Conservation (phyloP, 2,329 filamentous ascomycete genomes). For the Fusarium miscanthi region DNA sequence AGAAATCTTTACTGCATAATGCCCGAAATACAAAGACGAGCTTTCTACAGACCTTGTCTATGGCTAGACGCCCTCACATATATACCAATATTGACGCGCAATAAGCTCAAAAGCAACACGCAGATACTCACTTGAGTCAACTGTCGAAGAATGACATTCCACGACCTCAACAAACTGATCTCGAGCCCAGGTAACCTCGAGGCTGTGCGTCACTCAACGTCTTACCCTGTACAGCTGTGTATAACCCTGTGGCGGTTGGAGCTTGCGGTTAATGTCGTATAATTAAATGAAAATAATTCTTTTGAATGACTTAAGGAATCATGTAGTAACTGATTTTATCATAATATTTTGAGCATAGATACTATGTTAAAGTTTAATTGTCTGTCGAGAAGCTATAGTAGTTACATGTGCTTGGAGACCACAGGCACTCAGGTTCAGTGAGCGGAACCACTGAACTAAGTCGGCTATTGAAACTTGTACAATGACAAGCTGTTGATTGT, state of each 20-base stretch:
- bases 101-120: background rate
- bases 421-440: rapidly evolving
- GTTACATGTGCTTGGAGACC: rapidly evolving
- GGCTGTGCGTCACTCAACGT: too few species aligned
- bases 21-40: background rate
- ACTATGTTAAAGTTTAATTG: background rate
- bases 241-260: background rate
- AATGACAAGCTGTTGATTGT: background rate
- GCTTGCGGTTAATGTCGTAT: background rate
- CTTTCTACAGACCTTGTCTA: background rate
- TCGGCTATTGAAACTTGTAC: background rate
- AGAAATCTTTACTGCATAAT: rapidly evolving
- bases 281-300: rapidly evolving
- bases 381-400: too few species aligned
- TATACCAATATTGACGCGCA: background rate
- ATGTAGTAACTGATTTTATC: rapidly evolving
- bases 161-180: background rate
- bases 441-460: too few species aligned
- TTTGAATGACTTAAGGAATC: rapidly evolving
- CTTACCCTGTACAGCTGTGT: background rate
- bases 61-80: background rate
- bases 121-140: rapidly evolving
- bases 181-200: too few species aligned
- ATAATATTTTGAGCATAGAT: rapidly evolving
- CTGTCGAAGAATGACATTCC: background rate